Conservation (phyloP, 78 protist species). For the Tieghemostelium lacteum region DNA sequence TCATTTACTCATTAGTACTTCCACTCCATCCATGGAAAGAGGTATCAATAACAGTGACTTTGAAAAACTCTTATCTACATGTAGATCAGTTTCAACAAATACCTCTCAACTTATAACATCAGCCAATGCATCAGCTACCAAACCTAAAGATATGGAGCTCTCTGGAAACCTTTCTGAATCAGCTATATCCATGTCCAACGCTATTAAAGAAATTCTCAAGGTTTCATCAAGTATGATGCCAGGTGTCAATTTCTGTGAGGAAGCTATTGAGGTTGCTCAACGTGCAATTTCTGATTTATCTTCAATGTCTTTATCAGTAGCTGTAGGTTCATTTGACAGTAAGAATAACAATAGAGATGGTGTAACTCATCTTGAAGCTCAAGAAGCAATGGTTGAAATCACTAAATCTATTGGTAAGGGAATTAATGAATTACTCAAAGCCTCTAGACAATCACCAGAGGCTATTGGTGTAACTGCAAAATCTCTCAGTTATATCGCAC, state of each 20-base stretch:
- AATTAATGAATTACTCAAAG: constrained; percentile 58
- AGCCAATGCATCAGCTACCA: constrained; percentile 14
- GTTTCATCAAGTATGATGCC: constrained; percentile 74
- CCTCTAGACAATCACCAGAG: constrained; percentile 82
- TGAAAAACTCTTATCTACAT: constrained; percentile 16
- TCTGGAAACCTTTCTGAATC: constrained; percentile 32
- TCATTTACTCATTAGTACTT: constrained; percentile 11
- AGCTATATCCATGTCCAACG: constrained; percentile 41
- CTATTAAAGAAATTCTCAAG: constrained; percentile 63
- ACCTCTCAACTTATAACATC: constrained; percentile 42
- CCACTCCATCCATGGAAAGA: constrained; percentile 20
- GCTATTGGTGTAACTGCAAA: constrained; percentile 76
- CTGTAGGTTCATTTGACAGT: constrained; percentile 76
- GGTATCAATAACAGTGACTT: constrained; percentile 29
- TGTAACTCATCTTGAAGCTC: constrained; percentile 42
- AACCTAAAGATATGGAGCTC: constrained; percentile 64
- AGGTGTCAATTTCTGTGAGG: constrained; percentile 76
- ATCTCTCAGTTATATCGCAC: constrained; percentile 40
- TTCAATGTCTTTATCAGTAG: constrained; percentile 72
- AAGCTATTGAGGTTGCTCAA: constrained; percentile 76
- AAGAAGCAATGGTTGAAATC: constrained; percentile 68
- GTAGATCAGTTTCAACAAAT: constrained; percentile 44
- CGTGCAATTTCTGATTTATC: constrained; percentile 59
- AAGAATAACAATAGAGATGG: neutral
- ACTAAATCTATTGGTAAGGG: constrained; percentile 59